Conservation (phyloP, 2,329 filamentous ascomycete species). For the Fusarium sarcochroum region DNA sequence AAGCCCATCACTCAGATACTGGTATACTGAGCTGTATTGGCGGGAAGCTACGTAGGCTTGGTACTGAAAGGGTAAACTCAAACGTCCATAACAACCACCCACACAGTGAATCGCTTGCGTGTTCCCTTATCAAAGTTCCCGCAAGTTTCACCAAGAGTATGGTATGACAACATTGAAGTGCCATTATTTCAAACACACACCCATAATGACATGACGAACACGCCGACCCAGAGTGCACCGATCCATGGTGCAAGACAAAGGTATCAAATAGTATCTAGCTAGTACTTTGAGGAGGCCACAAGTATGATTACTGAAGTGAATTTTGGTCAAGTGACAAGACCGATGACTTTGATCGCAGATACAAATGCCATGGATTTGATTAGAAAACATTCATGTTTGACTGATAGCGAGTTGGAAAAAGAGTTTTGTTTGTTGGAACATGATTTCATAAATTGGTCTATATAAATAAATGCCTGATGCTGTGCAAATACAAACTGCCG, state of each 20-base stretch:
- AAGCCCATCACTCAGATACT: neutral
- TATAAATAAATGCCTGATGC: constrained; percentile 26
- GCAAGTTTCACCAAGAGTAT: no score
- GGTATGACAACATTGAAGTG: no score
- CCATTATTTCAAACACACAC: no score
- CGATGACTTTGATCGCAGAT: no score
- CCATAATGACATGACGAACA: neutral
- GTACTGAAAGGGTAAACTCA: constrained; percentile 21
- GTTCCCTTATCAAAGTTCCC: neutral
- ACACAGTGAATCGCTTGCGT: neutral
- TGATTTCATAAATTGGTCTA: constrained; percentile 37
- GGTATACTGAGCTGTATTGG: neutral
- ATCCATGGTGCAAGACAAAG: neutral
- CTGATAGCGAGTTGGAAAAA: neutral
- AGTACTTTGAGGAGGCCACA: neutral
- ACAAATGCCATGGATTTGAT: neutral
- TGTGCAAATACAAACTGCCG: constrained; percentile 18
- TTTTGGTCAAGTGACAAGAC: neutral
- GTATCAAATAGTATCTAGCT: neutral
- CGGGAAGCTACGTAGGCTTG: constrained; percentile 16
- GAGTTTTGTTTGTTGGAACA: neutral
- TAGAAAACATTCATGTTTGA: neutral
- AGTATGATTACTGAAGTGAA: no score
- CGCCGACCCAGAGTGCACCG: no score
- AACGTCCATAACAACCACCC: constrained; percentile 2